A percentile compares a stretch with the other conserved stretches of the same genome.
Evolutionary conservation across 1,139 yeast species (phyloP).

Genomic region (Debaryomyces udenii): DNA sequence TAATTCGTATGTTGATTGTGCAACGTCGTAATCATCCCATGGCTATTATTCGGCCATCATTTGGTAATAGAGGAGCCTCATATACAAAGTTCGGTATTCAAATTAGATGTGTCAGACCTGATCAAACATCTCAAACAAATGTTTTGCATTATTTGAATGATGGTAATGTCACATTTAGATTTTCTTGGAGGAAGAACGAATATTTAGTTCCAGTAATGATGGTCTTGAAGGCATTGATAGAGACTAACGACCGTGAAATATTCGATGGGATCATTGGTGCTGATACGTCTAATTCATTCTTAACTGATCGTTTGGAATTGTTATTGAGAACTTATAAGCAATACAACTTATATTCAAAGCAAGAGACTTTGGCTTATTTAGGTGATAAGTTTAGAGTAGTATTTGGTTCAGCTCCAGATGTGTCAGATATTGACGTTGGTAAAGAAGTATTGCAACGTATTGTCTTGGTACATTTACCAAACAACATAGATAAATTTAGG

Average conservation of each 20-base stretch:
- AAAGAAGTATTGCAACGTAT: constrained; percentile 78
- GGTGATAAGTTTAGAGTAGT: constrained; percentile 97
- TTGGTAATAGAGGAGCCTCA: constrained; percentile 89
- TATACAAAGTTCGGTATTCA: constrained; percentile 92
- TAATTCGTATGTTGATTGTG: constrained; percentile 95
- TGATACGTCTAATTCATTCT: constrained; percentile 83
- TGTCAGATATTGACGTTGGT: constrained; percentile 89
- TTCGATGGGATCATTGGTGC: constrained; percentile 95
- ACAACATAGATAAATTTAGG: constrained; percentile 77
- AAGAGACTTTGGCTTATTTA: constrained; percentile 87
- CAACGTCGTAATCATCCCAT: constrained; percentile 97
- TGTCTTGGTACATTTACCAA: constrained; percentile 83
- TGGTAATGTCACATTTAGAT: constrained; percentile 95
- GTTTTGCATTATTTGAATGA: constrained; percentile 93
- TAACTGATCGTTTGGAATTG: constrained; percentile 96
- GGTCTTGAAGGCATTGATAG: constrained; percentile 87
- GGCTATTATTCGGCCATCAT: constrained; percentile 96
- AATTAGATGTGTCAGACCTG: constrained; percentile 92
- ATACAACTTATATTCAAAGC: constrained; percentile 75
- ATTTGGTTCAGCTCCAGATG: constrained; percentile 85
- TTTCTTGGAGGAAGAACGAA: constrained; percentile 96
- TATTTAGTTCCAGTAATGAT: constrained; percentile 90
- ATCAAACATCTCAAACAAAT: constrained; percentile 96
- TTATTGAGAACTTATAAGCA: constrained; percentile 84
- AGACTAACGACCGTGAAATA: constrained; percentile 91